These are phyloP conservation scores for Colletotrichum sansevieriae DNA, from an alignment of 2,329 filamentous ascomycete genomes.

Conservation along the genomic window DNA sequence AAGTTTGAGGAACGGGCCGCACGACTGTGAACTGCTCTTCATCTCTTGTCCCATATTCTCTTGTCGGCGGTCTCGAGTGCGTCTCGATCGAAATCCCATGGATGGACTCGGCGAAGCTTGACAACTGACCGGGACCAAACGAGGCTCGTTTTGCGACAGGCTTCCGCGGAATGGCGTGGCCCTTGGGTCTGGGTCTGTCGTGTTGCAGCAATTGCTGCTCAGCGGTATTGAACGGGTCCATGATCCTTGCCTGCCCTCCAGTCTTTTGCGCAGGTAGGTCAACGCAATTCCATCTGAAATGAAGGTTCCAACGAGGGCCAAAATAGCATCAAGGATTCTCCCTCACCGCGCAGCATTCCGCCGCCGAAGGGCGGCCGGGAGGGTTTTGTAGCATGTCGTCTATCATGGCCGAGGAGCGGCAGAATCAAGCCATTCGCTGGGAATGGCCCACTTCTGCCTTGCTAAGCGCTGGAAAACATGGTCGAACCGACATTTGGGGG, in stretches of 20 bases:
- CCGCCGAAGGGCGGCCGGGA: slow-evolving; percentile 4
- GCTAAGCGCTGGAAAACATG: slow-evolving; percentile 2
- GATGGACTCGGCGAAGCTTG: neutral
- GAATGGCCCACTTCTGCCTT: neutral
- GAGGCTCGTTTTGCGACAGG: neutral
- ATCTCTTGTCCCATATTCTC: neutral
- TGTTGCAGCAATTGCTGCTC: neutral
- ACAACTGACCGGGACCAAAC: neutral
- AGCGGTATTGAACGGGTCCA: neutral
- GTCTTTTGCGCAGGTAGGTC: neutral
- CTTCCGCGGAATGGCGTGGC: neutral
- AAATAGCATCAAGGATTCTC: neutral
- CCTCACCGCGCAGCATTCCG: neutral
- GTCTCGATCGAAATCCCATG: neutral
- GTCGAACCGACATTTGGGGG: slow-evolving; percentile 6
- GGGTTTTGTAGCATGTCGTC: slow-evolving; percentile 17
- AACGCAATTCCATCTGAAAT: slow-evolving; percentile 6
- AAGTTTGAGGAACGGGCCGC: neutral
- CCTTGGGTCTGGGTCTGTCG: neutral
- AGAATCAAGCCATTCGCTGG: neutral
- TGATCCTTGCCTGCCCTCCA: slow-evolving; percentile 4
- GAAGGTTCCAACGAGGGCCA: neutral
- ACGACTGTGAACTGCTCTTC: neutral
- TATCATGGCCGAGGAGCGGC: neutral
- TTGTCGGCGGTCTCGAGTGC: neutral